Percentiles rank a stretch among this genome's conserved stretches.
Conservation (phyloP, 805 yeast genomes). For the Ogataea degrootiae region DNA sequence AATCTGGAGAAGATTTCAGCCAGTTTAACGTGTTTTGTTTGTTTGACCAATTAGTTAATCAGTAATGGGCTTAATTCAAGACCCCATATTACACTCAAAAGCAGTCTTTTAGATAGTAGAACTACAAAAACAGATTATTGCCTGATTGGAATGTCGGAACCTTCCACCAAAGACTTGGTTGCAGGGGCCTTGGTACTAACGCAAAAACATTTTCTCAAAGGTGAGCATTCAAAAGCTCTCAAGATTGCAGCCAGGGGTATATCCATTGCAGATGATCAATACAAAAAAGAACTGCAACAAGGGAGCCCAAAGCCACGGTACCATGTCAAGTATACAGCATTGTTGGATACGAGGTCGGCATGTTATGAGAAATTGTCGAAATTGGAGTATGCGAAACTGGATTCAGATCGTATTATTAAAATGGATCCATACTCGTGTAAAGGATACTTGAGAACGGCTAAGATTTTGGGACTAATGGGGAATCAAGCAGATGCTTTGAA, state of each 20-base stretch:
- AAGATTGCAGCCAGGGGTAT: conserved; percentile 18
- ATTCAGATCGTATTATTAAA: conserved; percentile 31
- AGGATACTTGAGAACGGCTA: conserved; percentile 43
- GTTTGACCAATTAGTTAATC: too few species aligned
- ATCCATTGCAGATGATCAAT: conserved; percentile 5
- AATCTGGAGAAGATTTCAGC: too few species aligned
- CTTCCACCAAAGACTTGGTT: conserved; percentile 1
- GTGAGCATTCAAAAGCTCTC: conserved; percentile 19
- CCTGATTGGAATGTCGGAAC: background rate
- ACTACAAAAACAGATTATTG: background rate
- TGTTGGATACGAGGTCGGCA: conserved; percentile 46
- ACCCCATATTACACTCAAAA: too few species aligned
- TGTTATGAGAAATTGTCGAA: conserved; percentile 38
- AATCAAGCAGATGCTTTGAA: conserved; percentile 33
- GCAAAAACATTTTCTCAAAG: conserved; percentile 12
- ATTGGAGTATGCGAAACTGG: conserved; percentile 31
- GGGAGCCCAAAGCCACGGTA: conserved; percentile 1
- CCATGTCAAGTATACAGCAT: conserved; percentile 10
- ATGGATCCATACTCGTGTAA: conserved; percentile 44
- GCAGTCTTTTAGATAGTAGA: too few species aligned
- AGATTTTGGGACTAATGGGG: conserved; percentile 26
- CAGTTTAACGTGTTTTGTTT: too few species aligned
- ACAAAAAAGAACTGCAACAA: conserved; percentile 1
- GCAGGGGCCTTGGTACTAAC: conserved; percentile 15
- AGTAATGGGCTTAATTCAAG: too few species aligned